Base-by-base conservation (phyloP, 768 basidiomycete genomes). In the Russula foetens region DNA sequence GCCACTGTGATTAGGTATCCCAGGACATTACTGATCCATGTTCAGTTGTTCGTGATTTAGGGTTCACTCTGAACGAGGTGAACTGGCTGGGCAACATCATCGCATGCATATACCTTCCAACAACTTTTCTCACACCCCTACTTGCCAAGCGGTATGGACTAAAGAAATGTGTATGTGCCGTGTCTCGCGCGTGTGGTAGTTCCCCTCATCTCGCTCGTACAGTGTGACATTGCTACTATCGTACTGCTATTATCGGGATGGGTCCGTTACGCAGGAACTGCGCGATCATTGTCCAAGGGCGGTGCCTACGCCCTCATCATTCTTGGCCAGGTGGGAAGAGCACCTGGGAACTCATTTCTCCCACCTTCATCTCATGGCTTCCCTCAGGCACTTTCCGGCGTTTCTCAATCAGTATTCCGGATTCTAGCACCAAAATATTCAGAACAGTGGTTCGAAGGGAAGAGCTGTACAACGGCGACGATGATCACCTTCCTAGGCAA, bases 61-160 rank as follows among this genome's bases (percentile, higher is more conserved):
- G 75, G n/a, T 82, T 91, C 62, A 80, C 84, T 0, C 72, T 91
- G 23, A 76, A 84, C 70, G 73, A 88, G 70, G 84, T 90, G 17
- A 92, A 89, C 66, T 92, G 92, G 91, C 74, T 93, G 1, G 84
- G 86, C 11, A 92, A 88, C 66, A 76, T 86, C 54, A 74, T 85
- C n/a, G 76, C 81, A 2, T 75, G 82, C 28, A 69, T 84, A 1
- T 91, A 83, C 63, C 75, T 92, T 19, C 85, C 86, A 0, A 74
- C 76, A 8, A 82, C 88, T 1, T 65, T 88, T 35, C 64, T 81
- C n/a, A 73, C 86, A 15, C 90, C 91, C 0, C 67, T 77, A 14
- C 64, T 88, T 29, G 79, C 81, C 60, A 73, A 77, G n/a, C 77
- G 77, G 62, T 84, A 80, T 63, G 88, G 89, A 3, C 71, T 91